Evolutionary conservation across 2,329 filamentous ascomycete genomes (phyloP).

Genomic region (Elsinoe necatrix): DNA sequence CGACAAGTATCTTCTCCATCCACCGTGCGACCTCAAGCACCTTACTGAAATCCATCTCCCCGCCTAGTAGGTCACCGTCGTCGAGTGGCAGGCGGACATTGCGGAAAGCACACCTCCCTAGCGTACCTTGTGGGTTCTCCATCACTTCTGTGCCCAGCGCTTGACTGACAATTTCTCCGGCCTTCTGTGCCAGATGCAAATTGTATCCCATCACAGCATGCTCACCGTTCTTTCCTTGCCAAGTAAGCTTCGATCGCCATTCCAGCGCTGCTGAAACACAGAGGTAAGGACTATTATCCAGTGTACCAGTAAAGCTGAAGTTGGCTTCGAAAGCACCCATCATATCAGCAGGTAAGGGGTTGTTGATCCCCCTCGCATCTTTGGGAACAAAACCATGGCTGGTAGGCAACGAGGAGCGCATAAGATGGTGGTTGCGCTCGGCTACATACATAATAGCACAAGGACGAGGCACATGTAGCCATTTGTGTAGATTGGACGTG

Average conservation of each 20-base stretch:
- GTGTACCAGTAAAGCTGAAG: slow-evolving; percentile 19
- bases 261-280: slow-evolving; percentile 62
- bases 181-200: slow-evolving; percentile 54
- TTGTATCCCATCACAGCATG: slow-evolving; percentile 57
- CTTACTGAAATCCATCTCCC: slow-evolving; percentile 22
- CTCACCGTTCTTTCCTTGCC: slow-evolving; percentile 51
- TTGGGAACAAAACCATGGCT: slow-evolving; percentile 59
- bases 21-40: slow-evolving; percentile 34
- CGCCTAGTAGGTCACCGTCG: slow-evolving; percentile 28
- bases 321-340: slow-evolving; percentile 42
- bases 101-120: slow-evolving; percentile 60
- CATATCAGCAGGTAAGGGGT: slow-evolving; percentile 40
- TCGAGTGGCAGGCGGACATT: slow-evolving; percentile 66
- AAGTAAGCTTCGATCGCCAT: slow-evolving; percentile 50
- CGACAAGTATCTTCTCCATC: slow-evolving; percentile 35
- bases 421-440: slow-evolving; percentile 61
- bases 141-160: slow-evolving; percentile 63
- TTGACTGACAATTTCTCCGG: slow-evolving; percentile 51
- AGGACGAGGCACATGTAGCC: slow-evolving; percentile 72
- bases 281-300: slow-evolving; percentile 63
- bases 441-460: slow-evolving; percentile 78
- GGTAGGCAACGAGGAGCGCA: slow-evolving; percentile 68
- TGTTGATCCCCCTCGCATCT: slow-evolving; percentile 23
- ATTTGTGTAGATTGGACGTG: slow-evolving; percentile 84
- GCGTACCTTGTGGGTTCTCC: slow-evolving; percentile 53